These are phyloP conservation scores for Crithidia thermophila DNA, from an alignment of 208 protist species.

Conservation along the genomic window DNA sequence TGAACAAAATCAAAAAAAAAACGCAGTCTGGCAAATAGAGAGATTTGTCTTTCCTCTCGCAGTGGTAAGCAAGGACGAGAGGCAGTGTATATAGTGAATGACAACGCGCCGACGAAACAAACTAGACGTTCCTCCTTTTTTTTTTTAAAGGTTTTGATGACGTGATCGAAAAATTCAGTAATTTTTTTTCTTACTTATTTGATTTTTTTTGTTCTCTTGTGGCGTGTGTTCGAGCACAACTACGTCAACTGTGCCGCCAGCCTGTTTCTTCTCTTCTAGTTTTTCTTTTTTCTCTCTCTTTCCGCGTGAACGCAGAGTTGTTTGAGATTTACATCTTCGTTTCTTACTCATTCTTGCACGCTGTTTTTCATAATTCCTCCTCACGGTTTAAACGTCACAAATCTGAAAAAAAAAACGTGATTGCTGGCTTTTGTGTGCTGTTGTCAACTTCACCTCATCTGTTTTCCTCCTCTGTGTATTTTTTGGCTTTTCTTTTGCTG, in stretches of 20 bases:
- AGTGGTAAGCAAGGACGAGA: too few relatives aligned
- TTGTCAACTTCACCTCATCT: not conserved
- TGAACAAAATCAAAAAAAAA: too few relatives aligned
- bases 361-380: constrained; percentile 3
- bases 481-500: not conserved
- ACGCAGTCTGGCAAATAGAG: too few relatives aligned
- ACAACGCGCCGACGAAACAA: too few relatives aligned
- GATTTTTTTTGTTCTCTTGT: not conserved
- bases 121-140: too few relatives aligned
- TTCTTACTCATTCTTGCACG: not conserved
- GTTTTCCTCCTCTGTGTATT: not conserved
- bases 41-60: too few relatives aligned
- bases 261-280: constrained; percentile 7
- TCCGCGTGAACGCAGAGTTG: not conserved
- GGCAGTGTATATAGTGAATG: too few relatives aligned
- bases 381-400: not conserved
- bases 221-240: constrained; percentile 13
- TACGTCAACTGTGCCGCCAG: constrained; percentile 16
- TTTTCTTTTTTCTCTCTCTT: constrained; percentile 12
- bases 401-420: not conserved
- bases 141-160: too few relatives aligned
- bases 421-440: not conserved
- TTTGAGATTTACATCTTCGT: too few relatives aligned
- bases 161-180: too few relatives aligned
- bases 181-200: not conserved